These are phyloP conservation scores for Colletotrichum magnum DNA, from an alignment of 2,329 filamentous ascomycete species.

Conservation along the genomic window DNA sequence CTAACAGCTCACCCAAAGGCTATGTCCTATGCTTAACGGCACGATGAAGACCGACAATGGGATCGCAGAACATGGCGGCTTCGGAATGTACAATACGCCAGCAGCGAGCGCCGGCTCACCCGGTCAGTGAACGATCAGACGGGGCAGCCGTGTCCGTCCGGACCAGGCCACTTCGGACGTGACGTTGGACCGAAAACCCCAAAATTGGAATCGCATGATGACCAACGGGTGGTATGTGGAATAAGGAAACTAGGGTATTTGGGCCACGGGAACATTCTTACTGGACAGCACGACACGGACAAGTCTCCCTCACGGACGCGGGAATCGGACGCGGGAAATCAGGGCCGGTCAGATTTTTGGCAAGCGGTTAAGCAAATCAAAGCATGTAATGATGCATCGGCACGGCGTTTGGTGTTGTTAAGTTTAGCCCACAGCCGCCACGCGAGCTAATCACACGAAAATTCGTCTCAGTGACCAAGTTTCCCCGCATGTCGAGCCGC, in stretches of 20 bases:
- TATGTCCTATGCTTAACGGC: slow-evolving; percentile 89
- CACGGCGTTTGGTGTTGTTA: slow-evolving; percentile 41
- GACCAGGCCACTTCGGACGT: slow-evolving; percentile 20
- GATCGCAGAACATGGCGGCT: slow-evolving; percentile 70
- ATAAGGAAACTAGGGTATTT: slow-evolving; percentile 22
- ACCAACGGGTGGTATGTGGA: slow-evolving; percentile 3
- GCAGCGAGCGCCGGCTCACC: slow-evolving; percentile 52
- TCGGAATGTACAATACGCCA: slow-evolving; percentile 67
- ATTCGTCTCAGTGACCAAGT: slow-evolving; percentile 6
- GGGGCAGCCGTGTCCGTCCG: slow-evolving; percentile 18
- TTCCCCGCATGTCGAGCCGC: slow-evolving; percentile 5
- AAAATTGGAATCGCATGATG: slow-evolving; percentile 26
- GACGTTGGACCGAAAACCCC: slow-evolving; percentile 23
- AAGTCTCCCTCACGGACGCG: slow-evolving; percentile 12
- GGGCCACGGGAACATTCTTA: slow-evolving; percentile 30
- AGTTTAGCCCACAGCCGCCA: slow-evolving; percentile 39
- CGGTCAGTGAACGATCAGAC: slow-evolving; percentile 29
- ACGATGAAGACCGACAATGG: slow-evolving; percentile 76
- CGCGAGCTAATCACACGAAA: slow-evolving; percentile 26
- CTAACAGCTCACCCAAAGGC: slow-evolving; percentile 63
- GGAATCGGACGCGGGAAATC: background rate
- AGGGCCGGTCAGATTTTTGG: slow-evolving; percentile 5
- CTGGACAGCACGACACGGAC: slow-evolving; percentile 18
- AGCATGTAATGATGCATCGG: slow-evolving; percentile 38
- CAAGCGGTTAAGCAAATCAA: slow-evolving; percentile 33